A percentile compares a stretch with the other conserved stretches of the same genome.
These are phyloP conservation scores for Tolypocladium tundrense DNA, from an alignment of 2,329 filamentous ascomycete species.

Conservation along the genomic window DNA sequence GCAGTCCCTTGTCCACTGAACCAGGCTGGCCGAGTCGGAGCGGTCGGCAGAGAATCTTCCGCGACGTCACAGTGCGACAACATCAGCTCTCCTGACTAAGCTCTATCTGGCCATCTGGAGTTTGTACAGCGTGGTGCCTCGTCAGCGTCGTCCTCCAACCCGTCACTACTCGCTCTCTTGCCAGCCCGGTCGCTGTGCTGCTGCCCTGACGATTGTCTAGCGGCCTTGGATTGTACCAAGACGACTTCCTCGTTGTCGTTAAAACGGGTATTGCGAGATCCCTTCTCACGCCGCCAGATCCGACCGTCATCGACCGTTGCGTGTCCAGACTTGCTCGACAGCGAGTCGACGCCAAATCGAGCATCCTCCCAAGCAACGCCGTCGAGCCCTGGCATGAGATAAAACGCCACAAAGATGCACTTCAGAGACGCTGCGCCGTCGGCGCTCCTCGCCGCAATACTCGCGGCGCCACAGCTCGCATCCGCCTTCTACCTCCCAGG, in stretches of 20 bases:
- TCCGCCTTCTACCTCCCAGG: constrained; percentile 92
- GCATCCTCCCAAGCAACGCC: background rate
- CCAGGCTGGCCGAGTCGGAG: background rate
- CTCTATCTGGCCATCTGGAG: constrained; percentile 1
- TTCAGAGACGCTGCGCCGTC: constrained; percentile 34
- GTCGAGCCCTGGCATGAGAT: constrained; percentile 15
- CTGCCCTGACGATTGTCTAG: background rate
- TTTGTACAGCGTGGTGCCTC: background rate
- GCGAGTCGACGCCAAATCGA: background rate
- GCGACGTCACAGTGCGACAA: background rate
- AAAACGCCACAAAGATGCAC: constrained; percentile 28
- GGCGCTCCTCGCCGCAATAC: constrained; percentile 38
- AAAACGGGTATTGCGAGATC: background rate
- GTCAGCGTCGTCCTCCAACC: background rate
- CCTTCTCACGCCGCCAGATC: background rate
- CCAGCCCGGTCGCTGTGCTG: background rate
- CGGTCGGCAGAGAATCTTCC: background rate
- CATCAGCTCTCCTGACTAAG: constrained; percentile 7
- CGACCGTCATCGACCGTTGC: background rate
- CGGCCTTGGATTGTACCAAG: background rate
- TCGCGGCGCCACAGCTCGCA: constrained; percentile 42
- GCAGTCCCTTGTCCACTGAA: background rate
- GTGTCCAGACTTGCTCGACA: background rate
- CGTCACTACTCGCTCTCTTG: background rate
- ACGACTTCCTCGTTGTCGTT: background rate